phyloP scores from a whole-genome alignment of 2,329 filamentous ascomycete genomes.

The Chaetomium sp. region DNA sequence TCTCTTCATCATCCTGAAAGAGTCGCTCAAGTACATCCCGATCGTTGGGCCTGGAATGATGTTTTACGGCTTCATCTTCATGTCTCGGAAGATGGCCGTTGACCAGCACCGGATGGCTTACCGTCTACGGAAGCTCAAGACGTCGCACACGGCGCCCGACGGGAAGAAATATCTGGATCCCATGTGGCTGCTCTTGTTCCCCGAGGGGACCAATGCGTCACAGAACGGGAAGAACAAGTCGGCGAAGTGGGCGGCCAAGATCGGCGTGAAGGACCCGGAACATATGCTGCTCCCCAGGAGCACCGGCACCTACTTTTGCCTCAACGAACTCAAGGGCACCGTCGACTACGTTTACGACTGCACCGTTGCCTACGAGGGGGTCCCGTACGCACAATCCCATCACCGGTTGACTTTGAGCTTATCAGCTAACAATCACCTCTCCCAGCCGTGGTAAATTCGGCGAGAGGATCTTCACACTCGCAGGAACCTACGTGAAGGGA shows the following conservation, averaged over 20 bases:
- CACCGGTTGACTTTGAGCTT: background rate
- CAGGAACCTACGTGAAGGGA: conserved; percentile 85
- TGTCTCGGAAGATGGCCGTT: conserved; percentile 84
- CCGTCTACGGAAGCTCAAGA: conserved; percentile 70
- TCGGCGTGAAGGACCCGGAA: conserved; percentile 69
- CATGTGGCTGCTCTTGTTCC: conserved; percentile 90
- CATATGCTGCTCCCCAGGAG: conserved; percentile 78
- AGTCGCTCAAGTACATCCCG: conserved; percentile 80
- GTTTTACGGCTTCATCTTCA: conserved; percentile 88
- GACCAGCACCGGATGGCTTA: conserved; percentile 76
- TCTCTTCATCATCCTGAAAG: conserved; percentile 88
- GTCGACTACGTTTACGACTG: conserved; percentile 89
- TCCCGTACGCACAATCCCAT: conserved; percentile 66
- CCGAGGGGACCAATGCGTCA: conserved; percentile 83
- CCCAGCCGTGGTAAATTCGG: conserved; percentile 75
- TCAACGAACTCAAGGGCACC: conserved; percentile 72
- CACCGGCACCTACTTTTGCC: conserved; percentile 77
- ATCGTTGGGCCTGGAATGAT: conserved; percentile 79
- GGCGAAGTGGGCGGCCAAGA: conserved; percentile 74
- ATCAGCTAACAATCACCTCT: conserved; percentile 16
- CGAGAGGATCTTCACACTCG: conserved; percentile 86
- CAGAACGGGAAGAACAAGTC: conserved; percentile 70
- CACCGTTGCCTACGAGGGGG: conserved; percentile 92
- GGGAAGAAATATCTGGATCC: conserved; percentile 65
- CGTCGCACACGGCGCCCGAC: conserved; percentile 53